phyloP scores from a whole-genome alignment of 805 yeast genomes.

The Phaffomyces thermotolerans region DNA sequence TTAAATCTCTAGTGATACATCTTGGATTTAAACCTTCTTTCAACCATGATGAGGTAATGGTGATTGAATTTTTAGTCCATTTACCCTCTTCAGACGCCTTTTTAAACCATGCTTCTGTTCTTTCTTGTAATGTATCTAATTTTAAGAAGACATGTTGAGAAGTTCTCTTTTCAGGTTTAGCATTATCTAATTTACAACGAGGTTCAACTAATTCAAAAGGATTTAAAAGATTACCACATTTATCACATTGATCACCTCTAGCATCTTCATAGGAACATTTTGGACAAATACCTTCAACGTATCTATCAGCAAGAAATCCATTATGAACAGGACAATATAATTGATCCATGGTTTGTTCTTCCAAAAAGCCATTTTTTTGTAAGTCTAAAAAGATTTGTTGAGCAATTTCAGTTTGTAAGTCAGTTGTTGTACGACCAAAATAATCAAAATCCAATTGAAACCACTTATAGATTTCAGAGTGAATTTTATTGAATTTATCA shows the following conservation, averaged over 20 bases:
- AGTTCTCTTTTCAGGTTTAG: slow-evolving; percentile 70
- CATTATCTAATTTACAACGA: slow-evolving; percentile 86
- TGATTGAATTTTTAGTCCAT: slow-evolving; percentile 89
- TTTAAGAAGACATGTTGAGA: slow-evolving; percentile 83
- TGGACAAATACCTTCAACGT: slow-evolving; percentile 96
- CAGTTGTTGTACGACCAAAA: slow-evolving; percentile 95
- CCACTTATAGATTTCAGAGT: slow-evolving; percentile 91
- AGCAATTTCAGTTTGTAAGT: slow-evolving; percentile 86
- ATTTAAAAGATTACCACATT: slow-evolving; percentile 83
- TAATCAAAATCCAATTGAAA: slow-evolving; percentile 90
- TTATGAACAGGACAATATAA: slow-evolving; percentile 86
- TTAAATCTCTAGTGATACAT: slow-evolving; percentile 93
- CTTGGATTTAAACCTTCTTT: slow-evolving; percentile 89
- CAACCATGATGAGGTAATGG: slow-evolving; percentile 89
- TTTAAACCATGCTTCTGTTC: slow-evolving; percentile 63
- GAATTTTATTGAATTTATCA: slow-evolving; percentile 82
- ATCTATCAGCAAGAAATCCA: slow-evolving; percentile 91
- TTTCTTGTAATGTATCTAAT: slow-evolving; percentile 77
- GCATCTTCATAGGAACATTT: slow-evolving; percentile 94
- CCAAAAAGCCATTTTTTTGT: slow-evolving; percentile 69
- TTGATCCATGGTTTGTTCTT: slow-evolving; percentile 84
- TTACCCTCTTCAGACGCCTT: slow-evolving; percentile 62
- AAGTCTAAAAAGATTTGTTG: slow-evolving; percentile 84
- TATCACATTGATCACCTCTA: slow-evolving; percentile 98
- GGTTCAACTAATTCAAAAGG: slow-evolving; percentile 93